phyloP scores from a whole-genome alignment of 305 asterid genomes.

The Plantago lanceolata region DNA sequence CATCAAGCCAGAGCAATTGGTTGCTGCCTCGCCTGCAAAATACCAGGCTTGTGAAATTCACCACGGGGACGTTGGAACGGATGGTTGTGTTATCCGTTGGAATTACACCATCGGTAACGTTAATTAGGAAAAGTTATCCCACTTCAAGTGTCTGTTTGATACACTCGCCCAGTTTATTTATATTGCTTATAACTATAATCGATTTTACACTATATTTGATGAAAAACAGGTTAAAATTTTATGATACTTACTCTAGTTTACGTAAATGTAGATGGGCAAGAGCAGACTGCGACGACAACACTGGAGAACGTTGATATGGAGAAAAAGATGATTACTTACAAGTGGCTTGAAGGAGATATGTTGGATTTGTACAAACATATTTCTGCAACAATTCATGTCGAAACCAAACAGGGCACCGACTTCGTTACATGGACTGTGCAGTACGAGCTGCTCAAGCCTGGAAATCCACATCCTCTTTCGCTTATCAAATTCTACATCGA shows the following conservation, averaged over 20 bases:
- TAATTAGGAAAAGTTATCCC: no score
- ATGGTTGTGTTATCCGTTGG: slow-evolving; percentile 25
- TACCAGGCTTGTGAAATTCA: slow-evolving; percentile 2
- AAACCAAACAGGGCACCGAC: slow-evolving; percentile 14
- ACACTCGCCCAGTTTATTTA: no score
- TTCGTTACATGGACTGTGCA: slow-evolving; percentile 14
- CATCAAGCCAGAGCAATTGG: background rate
- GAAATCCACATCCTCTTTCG: slow-evolving; percentile 14
- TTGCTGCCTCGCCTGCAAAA: background rate
- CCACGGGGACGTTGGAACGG: background rate
- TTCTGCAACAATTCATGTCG: background rate
- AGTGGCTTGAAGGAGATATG: slow-evolving; percentile 18
- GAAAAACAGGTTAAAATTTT: background rate
- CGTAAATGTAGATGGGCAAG: slow-evolving; percentile 26
- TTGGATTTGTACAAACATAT: slow-evolving; percentile 18
- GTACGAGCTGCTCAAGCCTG: slow-evolving; percentile 10
- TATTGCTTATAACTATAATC: no score
- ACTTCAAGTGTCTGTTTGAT: no score
- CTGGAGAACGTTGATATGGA: slow-evolving; percentile 31
- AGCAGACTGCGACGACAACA: slow-evolving; percentile 23
- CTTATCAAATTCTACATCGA: slow-evolving; percentile 10
- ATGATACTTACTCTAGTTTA: background rate
- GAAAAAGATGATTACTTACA: slow-evolving; percentile 26
- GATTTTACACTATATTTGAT: no score
- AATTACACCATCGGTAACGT: background rate